Evolutionary conservation across 2,329 filamentous ascomycete genomes (phyloP).

Genomic region (Hortaea werneckii): DNA sequence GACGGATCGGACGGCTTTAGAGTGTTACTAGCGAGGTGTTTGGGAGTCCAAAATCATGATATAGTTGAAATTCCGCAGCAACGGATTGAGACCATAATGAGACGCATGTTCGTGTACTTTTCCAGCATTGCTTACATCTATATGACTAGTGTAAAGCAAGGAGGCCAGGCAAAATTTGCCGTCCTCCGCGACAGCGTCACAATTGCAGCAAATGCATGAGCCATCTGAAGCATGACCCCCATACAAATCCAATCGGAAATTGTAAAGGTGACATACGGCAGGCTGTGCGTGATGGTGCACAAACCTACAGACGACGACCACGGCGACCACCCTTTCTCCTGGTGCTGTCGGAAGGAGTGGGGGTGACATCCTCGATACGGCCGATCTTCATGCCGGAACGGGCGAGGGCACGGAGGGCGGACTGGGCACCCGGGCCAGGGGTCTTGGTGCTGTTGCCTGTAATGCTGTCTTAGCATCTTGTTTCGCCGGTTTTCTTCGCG

Average conservation of each 20-base stretch:
- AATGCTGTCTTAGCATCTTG: neutral
- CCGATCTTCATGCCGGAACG: conserved; percentile 99
- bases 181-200: conserved; percentile 31
- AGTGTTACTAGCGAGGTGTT: conserved; percentile 16
- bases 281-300: neutral
- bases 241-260: neutral
- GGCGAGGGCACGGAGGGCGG: conserved; percentile 94
- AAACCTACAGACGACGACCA: conserved; percentile 89
- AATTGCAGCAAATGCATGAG: conserved; percentile 19
- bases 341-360: conserved; percentile 97
- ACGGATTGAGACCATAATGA: too few relatives aligned
- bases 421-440: conserved; percentile 97
- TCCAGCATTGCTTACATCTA: neutral
- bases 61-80: too few relatives aligned
- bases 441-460: conserved; percentile 98
- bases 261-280: neutral
- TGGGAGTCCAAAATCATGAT: neutral
- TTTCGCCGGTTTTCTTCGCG: neutral
- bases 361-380: conserved; percentile 98
- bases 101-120: neutral
- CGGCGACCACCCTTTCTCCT: conserved; percentile 99
- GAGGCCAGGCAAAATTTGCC: conserved; percentile 29
- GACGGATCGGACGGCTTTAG: neutral
- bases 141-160: conserved; percentile 7
- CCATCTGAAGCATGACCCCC: conserved; percentile 8